Base-by-base conservation (phyloP, 2,329 filamentous ascomycete species). In the Aspergillus sp. region DNA sequence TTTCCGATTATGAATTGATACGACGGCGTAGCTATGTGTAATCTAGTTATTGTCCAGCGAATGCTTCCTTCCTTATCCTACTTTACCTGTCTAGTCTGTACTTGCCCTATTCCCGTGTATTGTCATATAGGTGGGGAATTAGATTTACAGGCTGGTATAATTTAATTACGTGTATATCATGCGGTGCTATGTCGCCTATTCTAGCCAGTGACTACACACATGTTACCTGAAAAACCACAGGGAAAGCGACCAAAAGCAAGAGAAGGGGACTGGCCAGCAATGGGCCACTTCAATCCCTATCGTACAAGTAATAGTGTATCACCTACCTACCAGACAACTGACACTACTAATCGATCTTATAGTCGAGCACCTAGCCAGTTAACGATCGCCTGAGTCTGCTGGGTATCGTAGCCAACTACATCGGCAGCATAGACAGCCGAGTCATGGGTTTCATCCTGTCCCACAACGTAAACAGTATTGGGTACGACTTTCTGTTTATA, bases 401-500 rank as follows among this genome's bases (percentile, higher is more conserved):
- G 63, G 21, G 67, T 68, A 19, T 69, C 69, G 23, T 65, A 64
- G 7, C 67, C 68, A 7, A 65, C 54, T 12, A 64, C 51, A 10
- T 57, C 49, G 1, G 61, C 67, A 25, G 66, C 61, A 51, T 67
- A 74, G 4, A 74, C 66, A 25, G 68, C 67, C 21, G 67, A 65
- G 52, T 72, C 69, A 63, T 75, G 73, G 15, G 68, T 66, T 60
- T 76, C 73, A 39, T 65, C 65, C 47, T 59, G 51, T 3, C 69
- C 73, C 32, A 75, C 63, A 7, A 74, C 58, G 60, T 63, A 72
- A 1, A 65, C 68, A 23, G 66, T 69, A 28, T 69, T 64, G 3
- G 68, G 69, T n/a, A 73, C 67, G n/a, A 69, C 72, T 30, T 70
- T 59, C 72, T 36, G 12, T 36, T 36, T 73, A 62, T n/a, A 17